phyloP scores from a whole-genome alignment of 2,329 filamentous ascomycete species.

The Sclerotinia sclerotiorum region DNA sequence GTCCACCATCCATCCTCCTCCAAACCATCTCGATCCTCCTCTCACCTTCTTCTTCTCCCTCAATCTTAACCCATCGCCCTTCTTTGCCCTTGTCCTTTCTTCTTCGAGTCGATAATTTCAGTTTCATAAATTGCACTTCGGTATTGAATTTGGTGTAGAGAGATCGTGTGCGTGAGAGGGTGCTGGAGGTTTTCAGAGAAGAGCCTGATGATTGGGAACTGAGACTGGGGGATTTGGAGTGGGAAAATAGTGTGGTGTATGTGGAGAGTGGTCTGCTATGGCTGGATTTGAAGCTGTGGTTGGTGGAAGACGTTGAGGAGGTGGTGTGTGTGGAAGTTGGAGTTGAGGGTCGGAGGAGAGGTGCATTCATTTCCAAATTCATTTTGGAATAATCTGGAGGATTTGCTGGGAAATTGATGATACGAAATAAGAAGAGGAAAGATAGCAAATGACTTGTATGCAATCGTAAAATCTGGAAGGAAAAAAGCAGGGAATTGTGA shows the following conservation, averaged over 20 bases:
- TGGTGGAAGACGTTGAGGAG: neutral
- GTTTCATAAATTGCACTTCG: constrained; percentile 12
- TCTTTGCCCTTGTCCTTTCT: neutral
- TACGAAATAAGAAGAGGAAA: neutral
- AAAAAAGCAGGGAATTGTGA: neutral
- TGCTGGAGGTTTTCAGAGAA: neutral
- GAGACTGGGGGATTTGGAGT: neutral
- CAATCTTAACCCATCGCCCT: constrained; percentile 20
- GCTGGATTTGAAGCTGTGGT: neutral
- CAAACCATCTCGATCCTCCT: constrained; percentile 18
- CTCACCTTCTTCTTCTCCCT: constrained; percentile 19
- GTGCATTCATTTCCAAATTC: constrained; percentile 18
- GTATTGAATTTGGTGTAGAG: constrained; percentile 18
- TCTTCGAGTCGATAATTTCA: neutral
- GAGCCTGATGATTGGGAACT: neutral
- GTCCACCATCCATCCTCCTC: constrained; percentile 20
- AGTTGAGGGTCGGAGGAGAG: constrained; percentile 13
- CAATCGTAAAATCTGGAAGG: neutral
- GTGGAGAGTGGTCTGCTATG: neutral
- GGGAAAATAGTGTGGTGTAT: neutral
- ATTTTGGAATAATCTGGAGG: neutral
- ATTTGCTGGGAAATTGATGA: neutral
- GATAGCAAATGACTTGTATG: neutral
- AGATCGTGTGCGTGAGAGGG: constrained; percentile 15
- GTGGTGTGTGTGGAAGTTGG: neutral